These are phyloP conservation scores for Kwoniella sp. DNA, from an alignment of 768 basidiomycete genomes.

Conservation along the genomic window DNA sequence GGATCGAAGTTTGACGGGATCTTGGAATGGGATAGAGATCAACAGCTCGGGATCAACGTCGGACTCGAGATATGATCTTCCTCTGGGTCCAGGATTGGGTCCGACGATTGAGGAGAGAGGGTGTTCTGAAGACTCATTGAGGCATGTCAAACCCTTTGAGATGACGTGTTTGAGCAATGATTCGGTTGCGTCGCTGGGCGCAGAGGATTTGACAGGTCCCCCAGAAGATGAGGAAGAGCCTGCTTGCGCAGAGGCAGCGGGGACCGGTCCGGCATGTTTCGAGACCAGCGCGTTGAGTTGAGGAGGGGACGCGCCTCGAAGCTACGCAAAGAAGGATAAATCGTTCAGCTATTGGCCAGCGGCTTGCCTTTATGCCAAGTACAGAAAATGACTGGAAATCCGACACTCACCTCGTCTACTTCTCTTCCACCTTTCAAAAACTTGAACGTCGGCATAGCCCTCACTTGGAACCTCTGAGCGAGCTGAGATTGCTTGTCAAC, in stretches of 20 bases:
- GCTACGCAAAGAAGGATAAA: too few species aligned
- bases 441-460: constrained; percentile 56
- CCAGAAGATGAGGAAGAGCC: constrained; percentile 27
- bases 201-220: constrained; percentile 24
- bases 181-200: constrained; percentile 25
- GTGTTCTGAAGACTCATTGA: constrained; percentile 54
- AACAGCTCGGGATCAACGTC: constrained; percentile 55
- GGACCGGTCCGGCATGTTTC: constrained; percentile 51
- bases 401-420: constrained; percentile 53
- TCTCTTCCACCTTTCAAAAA: constrained; percentile 54
- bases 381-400: too few species aligned
- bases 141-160: constrained; percentile 50
- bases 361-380: too few species aligned
- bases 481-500: constrained; percentile 50
- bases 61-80: constrained; percentile 53
- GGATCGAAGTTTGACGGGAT: constrained; percentile 50
- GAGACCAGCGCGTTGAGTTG: constrained; percentile 49
- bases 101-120: constrained; percentile 53
- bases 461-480: constrained; percentile 46
- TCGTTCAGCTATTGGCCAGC: too few species aligned
- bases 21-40: constrained; percentile 53
- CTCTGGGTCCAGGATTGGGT: constrained; percentile 45
- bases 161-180: constrained; percentile 50
- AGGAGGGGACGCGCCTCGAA: constrained; percentile 53
- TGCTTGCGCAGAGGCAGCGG: constrained; percentile 32